Conservation (phyloP, 805 yeast species). For the Pichia californica region DNA sequence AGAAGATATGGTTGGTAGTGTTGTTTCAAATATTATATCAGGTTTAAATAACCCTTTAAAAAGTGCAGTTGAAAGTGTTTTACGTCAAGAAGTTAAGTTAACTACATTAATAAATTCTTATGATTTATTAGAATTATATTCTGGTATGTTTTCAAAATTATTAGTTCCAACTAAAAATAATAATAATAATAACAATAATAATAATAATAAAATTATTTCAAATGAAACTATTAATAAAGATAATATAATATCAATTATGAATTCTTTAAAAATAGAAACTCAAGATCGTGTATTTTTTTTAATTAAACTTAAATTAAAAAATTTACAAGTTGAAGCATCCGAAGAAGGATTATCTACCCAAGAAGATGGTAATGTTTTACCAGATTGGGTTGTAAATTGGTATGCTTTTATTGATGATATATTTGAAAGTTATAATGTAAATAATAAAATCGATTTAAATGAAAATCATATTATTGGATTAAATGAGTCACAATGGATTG, state of each 20-base stretch:
- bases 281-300: constrained; percentile 35
- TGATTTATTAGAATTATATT: constrained; percentile 61
- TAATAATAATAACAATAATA: no score
- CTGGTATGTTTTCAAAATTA: constrained; percentile 56
- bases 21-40: constrained; percentile 45
- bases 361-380: constrained; percentile 59
- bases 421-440: constrained; percentile 36
- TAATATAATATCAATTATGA: constrained; percentile 21
- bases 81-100: constrained; percentile 58
- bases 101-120: constrained; percentile 50
- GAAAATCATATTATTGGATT: constrained; percentile 30
- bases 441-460: constrained; percentile 28
- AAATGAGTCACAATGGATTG: constrained; percentile 28
- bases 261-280: constrained; percentile 29
- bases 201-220: no score
- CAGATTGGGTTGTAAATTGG: constrained; percentile 76
- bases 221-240: constrained; percentile 8
- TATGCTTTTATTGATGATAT: constrained; percentile 54
- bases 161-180: constrained; percentile 15
- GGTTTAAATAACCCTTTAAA: constrained; percentile 54
- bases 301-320: constrained; percentile 34
- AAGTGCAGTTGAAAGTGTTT: constrained; percentile 59
- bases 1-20: constrained; percentile 24
- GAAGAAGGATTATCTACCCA: constrained; percentile 22
- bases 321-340: constrained; percentile 28